A percentile compares a stretch with the other conserved stretches of the same genome.
Evolutionary conservation across 441 rosid species (phyloP).

Genomic region (Pelargonium citronellum): DNA sequence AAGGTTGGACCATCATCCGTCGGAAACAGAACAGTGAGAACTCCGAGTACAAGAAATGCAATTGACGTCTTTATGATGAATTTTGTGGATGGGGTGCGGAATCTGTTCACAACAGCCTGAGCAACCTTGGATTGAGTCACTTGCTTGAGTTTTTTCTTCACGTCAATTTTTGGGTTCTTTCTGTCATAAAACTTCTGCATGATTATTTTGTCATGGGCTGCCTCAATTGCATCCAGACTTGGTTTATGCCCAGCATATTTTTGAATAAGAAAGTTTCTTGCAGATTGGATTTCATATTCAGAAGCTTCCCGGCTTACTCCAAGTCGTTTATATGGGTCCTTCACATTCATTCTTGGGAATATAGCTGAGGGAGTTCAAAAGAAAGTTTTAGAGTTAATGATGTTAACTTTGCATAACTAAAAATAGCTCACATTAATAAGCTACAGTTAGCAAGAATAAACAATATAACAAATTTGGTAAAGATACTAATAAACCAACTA

Average conservation of each 20-base stretch:
- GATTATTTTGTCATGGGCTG: slow-evolving; percentile 89
- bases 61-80: slow-evolving; percentile 56
- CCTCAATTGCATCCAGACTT: slow-evolving; percentile 84
- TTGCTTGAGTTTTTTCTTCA: slow-evolving; percentile 64
- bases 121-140: slow-evolving; percentile 64
- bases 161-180: slow-evolving; percentile 73
- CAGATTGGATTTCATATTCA: slow-evolving; percentile 88
- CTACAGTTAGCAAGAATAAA: neutral
- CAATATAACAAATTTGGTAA: neutral
- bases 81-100: slow-evolving; percentile 61
- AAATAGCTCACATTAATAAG: neutral
- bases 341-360: slow-evolving; percentile 76
- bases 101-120: slow-evolving; percentile 65
- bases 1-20: slow-evolving; percentile 98
- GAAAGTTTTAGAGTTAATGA: slow-evolving; percentile 18
- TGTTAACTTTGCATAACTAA: neutral
- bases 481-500: neutral
- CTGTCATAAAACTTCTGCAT: slow-evolving; percentile 88
- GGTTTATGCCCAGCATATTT: slow-evolving; percentile 78
- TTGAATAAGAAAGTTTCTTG: slow-evolving; percentile 77
- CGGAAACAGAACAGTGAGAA: slow-evolving; percentile 76
- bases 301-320: slow-evolving; percentile 91
- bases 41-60: slow-evolving; percentile 63
- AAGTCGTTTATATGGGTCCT: slow-evolving; percentile 84
- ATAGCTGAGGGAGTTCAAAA: slow-evolving; percentile 27